These are phyloP conservation scores for Porphyrellus sp. DNA, from an alignment of 1,284 basidiomycete species.

Conservation along the genomic window DNA sequence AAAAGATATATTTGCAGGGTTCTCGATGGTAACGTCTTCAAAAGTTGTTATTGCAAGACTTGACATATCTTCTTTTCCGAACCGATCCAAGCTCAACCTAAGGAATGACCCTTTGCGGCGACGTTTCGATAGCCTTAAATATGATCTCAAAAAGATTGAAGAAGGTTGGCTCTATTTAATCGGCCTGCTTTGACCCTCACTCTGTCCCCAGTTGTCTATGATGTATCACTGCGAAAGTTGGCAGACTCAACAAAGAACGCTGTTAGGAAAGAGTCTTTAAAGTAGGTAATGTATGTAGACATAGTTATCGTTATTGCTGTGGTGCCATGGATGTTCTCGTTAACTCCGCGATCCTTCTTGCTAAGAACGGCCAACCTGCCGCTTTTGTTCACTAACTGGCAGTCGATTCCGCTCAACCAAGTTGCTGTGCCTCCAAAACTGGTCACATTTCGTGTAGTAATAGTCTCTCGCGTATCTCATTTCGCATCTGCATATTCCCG, in stretches of 20 bases:
- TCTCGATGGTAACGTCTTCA: slow-evolving; percentile 61
- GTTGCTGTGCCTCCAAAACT: not conserved
- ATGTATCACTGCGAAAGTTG: slow-evolving; percentile 75
- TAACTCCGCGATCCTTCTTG: slow-evolving; percentile 26
- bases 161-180: slow-evolving; percentile 54
- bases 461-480: slow-evolving; percentile 3
- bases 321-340: not conserved
- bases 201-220: slow-evolving; percentile 66
- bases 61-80: slow-evolving; percentile 9
- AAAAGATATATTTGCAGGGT: slow-evolving; percentile 79
- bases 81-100: slow-evolving; percentile 65
- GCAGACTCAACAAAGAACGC: slow-evolving; percentile 17
- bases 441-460: slow-evolving; percentile 8
- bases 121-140: slow-evolving; percentile 80
- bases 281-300: not conserved
- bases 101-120: slow-evolving; percentile 80
- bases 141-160: slow-evolving; percentile 87
- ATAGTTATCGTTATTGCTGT: not conserved
- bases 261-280: slow-evolving; percentile 1
- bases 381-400: not conserved
- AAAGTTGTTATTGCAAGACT: slow-evolving; percentile 2
- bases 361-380: slow-evolving; percentile 15
- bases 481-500: slow-evolving; percentile 3
- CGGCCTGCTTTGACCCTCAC: slow-evolving; percentile 8
- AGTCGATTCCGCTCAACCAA: slow-evolving; percentile 10